Conservation (phyloP, 257 asterid species). For the Solanum stenotomum region DNA sequence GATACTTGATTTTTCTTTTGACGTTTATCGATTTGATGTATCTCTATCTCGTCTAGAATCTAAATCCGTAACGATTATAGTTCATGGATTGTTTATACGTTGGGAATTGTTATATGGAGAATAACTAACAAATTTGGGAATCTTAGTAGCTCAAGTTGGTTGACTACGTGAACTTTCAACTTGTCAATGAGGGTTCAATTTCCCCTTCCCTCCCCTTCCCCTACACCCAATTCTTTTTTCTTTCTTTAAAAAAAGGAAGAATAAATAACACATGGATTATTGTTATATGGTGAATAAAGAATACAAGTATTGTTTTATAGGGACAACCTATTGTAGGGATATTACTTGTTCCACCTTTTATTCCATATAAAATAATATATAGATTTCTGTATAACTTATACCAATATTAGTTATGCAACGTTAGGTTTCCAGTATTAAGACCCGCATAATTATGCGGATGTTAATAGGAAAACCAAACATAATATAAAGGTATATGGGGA, state of each 20-base stretch:
- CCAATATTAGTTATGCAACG: background rate
- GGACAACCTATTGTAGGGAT: background rate
- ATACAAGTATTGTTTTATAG: background rate
- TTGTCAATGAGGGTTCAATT: background rate
- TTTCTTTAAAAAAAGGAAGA: accelerated
- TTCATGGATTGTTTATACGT: background rate
- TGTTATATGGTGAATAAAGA: background rate
- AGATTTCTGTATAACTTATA: no score
- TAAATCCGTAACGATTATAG: background rate
- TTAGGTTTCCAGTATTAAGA: background rate
- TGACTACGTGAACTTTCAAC: background rate
- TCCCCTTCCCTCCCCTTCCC: background rate
- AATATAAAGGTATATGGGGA: background rate
- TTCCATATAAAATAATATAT: background rate
- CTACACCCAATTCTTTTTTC: background rate
- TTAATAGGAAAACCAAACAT: background rate
- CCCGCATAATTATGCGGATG: background rate
- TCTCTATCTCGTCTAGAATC: background rate
- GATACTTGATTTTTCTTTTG: background rate
- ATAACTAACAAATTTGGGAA: background rate
- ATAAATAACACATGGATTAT: background rate
- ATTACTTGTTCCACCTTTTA: background rate
- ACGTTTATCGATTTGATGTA: background rate
- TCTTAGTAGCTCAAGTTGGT: background rate
- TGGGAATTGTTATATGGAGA: background rate